Evolutionary conservation across 352 stramenopile species (phyloP).

Genomic region (Phytophthora citrophthora): DNA sequence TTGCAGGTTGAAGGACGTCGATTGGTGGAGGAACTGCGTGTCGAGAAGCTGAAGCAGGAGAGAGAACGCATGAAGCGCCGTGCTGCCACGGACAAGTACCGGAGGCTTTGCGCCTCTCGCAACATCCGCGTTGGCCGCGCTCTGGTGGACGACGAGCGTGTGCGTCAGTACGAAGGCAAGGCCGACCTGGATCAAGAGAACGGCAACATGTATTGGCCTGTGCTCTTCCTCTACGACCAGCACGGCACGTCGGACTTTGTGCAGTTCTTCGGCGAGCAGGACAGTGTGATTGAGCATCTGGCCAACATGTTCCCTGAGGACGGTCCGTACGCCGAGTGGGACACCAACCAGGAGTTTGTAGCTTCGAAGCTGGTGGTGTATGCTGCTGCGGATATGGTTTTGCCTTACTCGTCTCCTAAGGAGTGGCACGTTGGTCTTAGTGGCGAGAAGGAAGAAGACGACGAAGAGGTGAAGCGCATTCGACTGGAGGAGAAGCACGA

Average conservation of each 20-base stretch:
- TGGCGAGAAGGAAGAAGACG: conserved; percentile 72
- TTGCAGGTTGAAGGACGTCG: conserved; percentile 67
- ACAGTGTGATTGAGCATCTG: conserved; percentile 84
- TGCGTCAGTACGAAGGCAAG: conserved; percentile 85
- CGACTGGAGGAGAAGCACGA: conserved; percentile 75
- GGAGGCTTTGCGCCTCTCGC: conserved; percentile 68
- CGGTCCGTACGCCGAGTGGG: conserved; percentile 84
- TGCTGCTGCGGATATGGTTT: conserved; percentile 70
- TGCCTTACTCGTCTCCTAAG: conserved; percentile 64
- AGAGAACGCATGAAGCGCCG: conserved; percentile 74
- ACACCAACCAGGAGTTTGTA: conserved; percentile 71
- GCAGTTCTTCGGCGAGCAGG: conserved; percentile 79
- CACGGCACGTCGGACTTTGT: conserved; percentile 88
- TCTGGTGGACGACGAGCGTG: conserved; percentile 80
- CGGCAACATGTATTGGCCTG: conserved; percentile 77
- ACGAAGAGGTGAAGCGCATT: conserved; percentile 66
- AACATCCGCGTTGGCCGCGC: conserved; percentile 72
- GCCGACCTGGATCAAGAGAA: conserved; percentile 69
- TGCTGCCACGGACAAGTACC: conserved; percentile 80
- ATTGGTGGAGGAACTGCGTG: conserved; percentile 68
- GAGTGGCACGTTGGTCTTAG: conserved; percentile 87
- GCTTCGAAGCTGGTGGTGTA: conserved; percentile 82
- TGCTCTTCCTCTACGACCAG: conserved; percentile 88
- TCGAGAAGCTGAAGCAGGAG: conserved; percentile 67
- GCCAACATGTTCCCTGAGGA: conserved; percentile 92